Conservation (phyloP, 257 asterid genomes). For the Solanum virginianum region DNA sequence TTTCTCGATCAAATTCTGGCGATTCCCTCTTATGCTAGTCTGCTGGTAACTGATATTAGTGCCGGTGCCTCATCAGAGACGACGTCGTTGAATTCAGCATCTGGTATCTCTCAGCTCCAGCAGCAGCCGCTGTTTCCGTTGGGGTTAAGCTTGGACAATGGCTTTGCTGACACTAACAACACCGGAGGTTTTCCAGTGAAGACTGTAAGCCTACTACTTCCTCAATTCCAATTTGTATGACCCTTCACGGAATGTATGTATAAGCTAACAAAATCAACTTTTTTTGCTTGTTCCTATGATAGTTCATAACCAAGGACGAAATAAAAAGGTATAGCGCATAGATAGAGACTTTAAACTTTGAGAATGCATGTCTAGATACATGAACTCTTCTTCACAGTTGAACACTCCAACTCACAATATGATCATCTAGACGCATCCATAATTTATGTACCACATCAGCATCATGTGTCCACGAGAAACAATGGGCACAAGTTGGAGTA, state of each 20-base stretch:
- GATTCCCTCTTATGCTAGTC: constrained; percentile 45
- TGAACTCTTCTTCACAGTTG: too few species aligned
- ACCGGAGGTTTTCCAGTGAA: constrained; percentile 26
- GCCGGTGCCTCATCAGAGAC: constrained; percentile 23
- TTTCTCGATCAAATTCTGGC: constrained; percentile 74
- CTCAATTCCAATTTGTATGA: not conserved
- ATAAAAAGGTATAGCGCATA: not conserved
- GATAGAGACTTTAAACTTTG: too few species aligned
- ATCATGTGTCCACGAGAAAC: too few species aligned
- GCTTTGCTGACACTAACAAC: constrained; percentile 33
- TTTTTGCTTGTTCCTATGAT: not conserved
- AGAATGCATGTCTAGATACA: too few species aligned
- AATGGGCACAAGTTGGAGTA: too few species aligned
- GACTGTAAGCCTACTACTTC: constrained; percentile 23
- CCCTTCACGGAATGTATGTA: not conserved
- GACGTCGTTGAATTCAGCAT: constrained; percentile 20
- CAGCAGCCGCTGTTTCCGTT: constrained; percentile 45
- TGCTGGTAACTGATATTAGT: constrained; percentile 25
- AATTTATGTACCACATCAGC: too few species aligned
- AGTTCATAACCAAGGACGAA: not conserved
- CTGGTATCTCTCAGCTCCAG: not conserved
- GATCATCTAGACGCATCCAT: too few species aligned
- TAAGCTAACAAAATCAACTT: too few species aligned
- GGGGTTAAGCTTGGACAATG: constrained; percentile 52
- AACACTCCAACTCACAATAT: too few species aligned